A percentile compares a stretch with the other conserved stretches of the same genome.
Conservation (phyloP, 306 rosid genomes). For the Ammopiptanthus mongolicus region DNA sequence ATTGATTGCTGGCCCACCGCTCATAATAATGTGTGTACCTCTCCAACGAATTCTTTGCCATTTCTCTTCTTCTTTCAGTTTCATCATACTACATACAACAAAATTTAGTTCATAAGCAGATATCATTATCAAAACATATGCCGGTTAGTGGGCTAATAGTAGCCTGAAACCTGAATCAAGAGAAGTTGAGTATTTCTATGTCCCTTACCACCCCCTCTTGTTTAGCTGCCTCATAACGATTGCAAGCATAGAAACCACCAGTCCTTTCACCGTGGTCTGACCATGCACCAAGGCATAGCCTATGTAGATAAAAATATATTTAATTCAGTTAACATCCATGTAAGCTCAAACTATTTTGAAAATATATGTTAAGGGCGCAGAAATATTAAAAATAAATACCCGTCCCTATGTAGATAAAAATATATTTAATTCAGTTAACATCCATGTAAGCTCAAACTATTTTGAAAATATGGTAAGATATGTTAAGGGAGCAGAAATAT, state of each 20-base stretch:
- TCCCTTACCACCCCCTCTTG: constrained; percentile 62
- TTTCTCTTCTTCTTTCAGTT: constrained; percentile 89
- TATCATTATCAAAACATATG: constrained; percentile 3
- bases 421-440: constrained; percentile 12
- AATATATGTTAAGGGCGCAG: not conserved
- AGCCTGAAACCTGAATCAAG: constrained; percentile 9
- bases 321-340: not conserved
- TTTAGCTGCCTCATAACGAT: constrained; percentile 54
- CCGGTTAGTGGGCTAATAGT: not conserved
- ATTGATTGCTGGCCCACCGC: constrained; percentile 99
- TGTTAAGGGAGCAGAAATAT: not conserved
- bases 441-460: not conserved
- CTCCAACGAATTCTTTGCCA: constrained; percentile 98
- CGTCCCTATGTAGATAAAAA: constrained; percentile 49
- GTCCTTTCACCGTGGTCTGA: constrained; percentile 63
- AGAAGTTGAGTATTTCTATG: not conserved
- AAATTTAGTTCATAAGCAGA: constrained; percentile 14
- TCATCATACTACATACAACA: constrained; percentile 50
- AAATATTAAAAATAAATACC: not conserved
- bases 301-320: constrained; percentile 28
- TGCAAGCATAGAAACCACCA: constrained; percentile 71
- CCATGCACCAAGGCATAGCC: constrained; percentile 87
- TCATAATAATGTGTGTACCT: constrained; percentile 97
- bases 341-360: constrained; percentile 2
- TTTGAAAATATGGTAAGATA: not conserved